These are phyloP conservation scores for Geotrichum carabidarum DNA, from an alignment of 1,139 yeast species.

Conservation along the genomic window DNA sequence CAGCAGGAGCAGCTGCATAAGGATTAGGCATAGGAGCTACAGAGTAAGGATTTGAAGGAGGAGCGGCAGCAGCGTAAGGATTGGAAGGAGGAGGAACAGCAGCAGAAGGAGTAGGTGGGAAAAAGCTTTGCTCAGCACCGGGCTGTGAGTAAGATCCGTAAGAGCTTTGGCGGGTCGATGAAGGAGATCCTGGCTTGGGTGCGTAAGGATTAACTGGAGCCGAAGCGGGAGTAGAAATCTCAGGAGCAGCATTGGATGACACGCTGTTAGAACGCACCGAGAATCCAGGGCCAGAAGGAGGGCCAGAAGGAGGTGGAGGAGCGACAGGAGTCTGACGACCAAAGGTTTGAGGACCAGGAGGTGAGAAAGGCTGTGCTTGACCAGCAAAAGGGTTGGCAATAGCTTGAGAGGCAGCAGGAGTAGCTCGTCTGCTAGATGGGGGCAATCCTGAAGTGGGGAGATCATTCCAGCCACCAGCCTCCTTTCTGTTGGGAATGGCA, in stretches of 20 bases:
- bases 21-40: conserved; percentile 28
- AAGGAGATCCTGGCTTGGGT: conserved; percentile 25
- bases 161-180: conserved; percentile 20
- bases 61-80: conserved; percentile 22
- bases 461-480: conserved; percentile 92
- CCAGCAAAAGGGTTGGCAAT: conserved; percentile 27
- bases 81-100: conserved; percentile 17
- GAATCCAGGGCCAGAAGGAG: conserved; percentile 21
- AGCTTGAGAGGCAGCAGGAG: conserved; percentile 27
- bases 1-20: conserved; percentile 23
- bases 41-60: conserved; percentile 20
- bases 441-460: conserved; percentile 55
- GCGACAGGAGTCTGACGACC: conserved; percentile 25
- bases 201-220: conserved; percentile 35
- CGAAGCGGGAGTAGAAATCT: conserved; percentile 19
- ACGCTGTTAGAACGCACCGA: conserved; percentile 37
- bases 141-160: conserved; percentile 17
- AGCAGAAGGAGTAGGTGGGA: conserved; percentile 21
- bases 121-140: conserved; percentile 16
- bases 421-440: conserved; percentile 24
- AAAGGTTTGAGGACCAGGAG: conserved; percentile 23
- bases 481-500: conserved; percentile 43
- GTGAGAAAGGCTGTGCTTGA: conserved; percentile 32
- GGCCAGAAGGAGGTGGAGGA: conserved; percentile 25
- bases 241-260: conserved; percentile 25